Percentiles rank a stretch among this genome's conserved stretches.
phyloP scores from a whole-genome alignment of 179 eudicot species.

The Pouteria campechiana region DNA sequence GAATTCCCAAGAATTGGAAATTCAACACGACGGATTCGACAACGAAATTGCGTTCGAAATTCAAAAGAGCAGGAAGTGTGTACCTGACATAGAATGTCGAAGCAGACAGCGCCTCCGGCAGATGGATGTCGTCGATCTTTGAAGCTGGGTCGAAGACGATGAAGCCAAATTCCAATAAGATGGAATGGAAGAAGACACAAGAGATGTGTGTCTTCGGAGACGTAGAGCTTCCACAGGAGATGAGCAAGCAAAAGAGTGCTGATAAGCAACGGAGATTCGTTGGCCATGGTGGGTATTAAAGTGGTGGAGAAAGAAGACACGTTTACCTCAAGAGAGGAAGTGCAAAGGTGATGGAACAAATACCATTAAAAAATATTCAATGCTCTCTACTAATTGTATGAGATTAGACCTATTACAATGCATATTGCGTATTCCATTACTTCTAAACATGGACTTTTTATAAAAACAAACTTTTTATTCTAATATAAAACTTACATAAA shows the following conservation, averaged over 20 bases:
- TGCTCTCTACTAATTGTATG: no score
- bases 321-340: no score
- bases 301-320: no score
- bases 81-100: conserved; percentile 44
- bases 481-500: no score
- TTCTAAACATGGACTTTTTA: no score
- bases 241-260: conserved; percentile 70
- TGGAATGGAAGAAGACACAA: conserved; percentile 70
- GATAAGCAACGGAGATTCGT: no score
- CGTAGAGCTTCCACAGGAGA: conserved; percentile 65
- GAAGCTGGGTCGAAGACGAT: conserved; percentile 39
- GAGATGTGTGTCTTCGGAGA: conserved; percentile 46
- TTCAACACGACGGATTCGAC: conserved; percentile 45
- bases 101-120: conserved; percentile 32
- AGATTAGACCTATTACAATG: no score
- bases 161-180: conserved; percentile 75
- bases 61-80: conserved; percentile 45
- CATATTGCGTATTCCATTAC: no score
- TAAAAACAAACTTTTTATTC: no score
- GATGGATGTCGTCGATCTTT: conserved; percentile 40
- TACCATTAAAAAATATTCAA: no score
- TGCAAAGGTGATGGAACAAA: no score
- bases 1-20: conserved; percentile 59
- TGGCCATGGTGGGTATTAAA: no score
- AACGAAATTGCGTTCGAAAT: neutral